Conservation (phyloP, 257 asterid species). For the Plantago elongata region DNA sequence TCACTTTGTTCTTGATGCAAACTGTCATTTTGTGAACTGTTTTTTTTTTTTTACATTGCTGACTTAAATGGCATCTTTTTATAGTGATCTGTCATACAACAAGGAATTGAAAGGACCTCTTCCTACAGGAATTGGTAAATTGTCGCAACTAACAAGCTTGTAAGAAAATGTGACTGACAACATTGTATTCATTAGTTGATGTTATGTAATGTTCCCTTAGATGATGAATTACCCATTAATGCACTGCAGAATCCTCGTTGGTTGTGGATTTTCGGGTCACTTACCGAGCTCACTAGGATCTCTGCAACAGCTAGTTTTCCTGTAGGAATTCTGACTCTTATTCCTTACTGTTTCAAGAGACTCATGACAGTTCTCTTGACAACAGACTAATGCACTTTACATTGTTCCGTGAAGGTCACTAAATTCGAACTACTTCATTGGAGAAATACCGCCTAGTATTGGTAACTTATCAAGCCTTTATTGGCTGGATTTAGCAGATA, state of each 20-base stretch:
- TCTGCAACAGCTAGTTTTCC: conserved; percentile 41
- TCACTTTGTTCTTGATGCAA: too few relatives aligned
- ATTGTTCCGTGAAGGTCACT: conserved; percentile 48
- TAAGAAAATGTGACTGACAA: conserved; percentile 30
- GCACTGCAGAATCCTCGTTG: conserved; percentile 59
- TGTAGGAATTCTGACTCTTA: conserved; percentile 42
- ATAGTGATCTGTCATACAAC: conserved; percentile 86
- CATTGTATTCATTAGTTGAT: not conserved
- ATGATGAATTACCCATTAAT: conserved; percentile 12
- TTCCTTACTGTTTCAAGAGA: too few relatives aligned
- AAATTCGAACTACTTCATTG: conserved; percentile 62
- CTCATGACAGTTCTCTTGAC: not conserved
- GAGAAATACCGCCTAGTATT: conserved; percentile 65
- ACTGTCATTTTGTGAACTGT: too few relatives aligned
- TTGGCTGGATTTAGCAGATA: conserved; percentile 93
- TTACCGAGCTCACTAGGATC: conserved; percentile 76
- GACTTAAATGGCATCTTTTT: conserved; percentile 8
- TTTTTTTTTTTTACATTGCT: not conserved
- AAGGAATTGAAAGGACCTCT: conserved; percentile 56
- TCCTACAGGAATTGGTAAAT: conserved; percentile 53
- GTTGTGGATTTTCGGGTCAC: conserved; percentile 74
- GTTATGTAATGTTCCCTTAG: not conserved
- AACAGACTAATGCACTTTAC: conserved; percentile 14
- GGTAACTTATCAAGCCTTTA: conserved; percentile 48
- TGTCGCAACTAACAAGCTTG: conserved; percentile 61